Conservation (phyloP, 2,329 filamentous ascomycete genomes). For the Aspergillus melleus region DNA sequence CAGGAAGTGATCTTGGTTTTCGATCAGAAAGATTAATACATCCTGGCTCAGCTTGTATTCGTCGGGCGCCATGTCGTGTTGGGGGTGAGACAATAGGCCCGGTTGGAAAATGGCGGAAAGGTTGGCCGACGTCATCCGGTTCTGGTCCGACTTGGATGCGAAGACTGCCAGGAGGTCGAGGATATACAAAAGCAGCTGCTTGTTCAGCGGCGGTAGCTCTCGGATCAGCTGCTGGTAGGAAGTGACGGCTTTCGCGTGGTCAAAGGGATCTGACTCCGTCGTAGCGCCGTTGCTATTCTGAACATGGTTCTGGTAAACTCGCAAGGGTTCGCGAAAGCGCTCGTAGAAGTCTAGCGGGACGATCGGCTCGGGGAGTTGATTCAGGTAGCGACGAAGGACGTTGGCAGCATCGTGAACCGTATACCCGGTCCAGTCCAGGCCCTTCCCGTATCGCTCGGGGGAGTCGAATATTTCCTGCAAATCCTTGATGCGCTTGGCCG, state of each 20-base stretch:
- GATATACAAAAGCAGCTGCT: conserved; percentile 92
- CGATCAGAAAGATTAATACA: conserved; percentile 95
- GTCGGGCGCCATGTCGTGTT: conserved; percentile 90
- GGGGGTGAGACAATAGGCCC: conserved; percentile 88
- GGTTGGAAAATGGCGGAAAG: conserved; percentile 97
- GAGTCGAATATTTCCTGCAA: conserved; percentile 90
- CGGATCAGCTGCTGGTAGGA: conserved; percentile 90
- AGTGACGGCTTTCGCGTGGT: conserved; percentile 72
- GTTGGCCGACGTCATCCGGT: conserved; percentile 95
- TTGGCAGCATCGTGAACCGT: conserved; percentile 98
- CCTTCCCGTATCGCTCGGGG: conserved; percentile 93
- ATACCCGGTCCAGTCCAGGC: conserved; percentile 94
- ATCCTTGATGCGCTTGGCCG: conserved; percentile 97
- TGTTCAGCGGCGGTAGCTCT: conserved; percentile 86
- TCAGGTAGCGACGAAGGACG: conserved; percentile 90
- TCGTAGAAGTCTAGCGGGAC: conserved; percentile 93
- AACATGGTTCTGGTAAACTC: conserved; percentile 66
- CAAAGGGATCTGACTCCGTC: conserved; percentile 70
- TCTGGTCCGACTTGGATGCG: conserved; percentile 92
- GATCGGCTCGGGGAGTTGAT: conserved; percentile 93
- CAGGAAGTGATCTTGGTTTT: conserved; percentile 97
- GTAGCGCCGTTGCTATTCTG: conserved; percentile 63
- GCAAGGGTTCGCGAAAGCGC: conserved; percentile 80
- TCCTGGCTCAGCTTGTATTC: conserved; percentile 96
- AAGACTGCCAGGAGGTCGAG: conserved; percentile 95